A percentile compares a stretch with the other conserved stretches of the same genome.
These are phyloP conservation scores for Daedalea quercina DNA, from an alignment of 768 basidiomycete species.

Conservation along the genomic window DNA sequence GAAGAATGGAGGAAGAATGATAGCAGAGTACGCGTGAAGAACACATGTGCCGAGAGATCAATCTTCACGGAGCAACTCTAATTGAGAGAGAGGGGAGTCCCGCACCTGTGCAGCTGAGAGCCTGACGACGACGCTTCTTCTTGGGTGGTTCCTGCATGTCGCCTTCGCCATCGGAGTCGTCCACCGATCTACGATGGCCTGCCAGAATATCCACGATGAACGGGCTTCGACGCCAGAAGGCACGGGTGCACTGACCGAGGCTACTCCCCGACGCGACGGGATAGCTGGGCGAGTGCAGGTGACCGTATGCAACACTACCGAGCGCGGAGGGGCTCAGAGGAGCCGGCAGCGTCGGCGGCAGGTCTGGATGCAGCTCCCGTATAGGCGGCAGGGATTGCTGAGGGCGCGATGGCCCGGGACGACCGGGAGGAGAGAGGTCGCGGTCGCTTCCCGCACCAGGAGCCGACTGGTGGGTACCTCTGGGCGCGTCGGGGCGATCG, in stretches of 20 bases:
- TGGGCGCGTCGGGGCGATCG: background rate
- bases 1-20: slow-evolving; percentile 5
- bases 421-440: slow-evolving; percentile 1
- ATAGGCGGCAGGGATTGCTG: slow-evolving; percentile 50
- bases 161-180: slow-evolving; percentile 55
- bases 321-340: slow-evolving; percentile 5
- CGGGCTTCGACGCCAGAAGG: background rate
- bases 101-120: slow-evolving; percentile 77
- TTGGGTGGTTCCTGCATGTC: slow-evolving; percentile 56
- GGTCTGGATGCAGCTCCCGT: slow-evolving; percentile 59
- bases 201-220: background rate
- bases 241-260: slow-evolving; percentile 11
- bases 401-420: slow-evolving; percentile 20
- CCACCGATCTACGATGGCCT: slow-evolving; percentile 29
- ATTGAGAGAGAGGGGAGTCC: slow-evolving; percentile 7
- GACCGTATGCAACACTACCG: slow-evolving; percentile 11
- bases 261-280: slow-evolving; percentile 14
- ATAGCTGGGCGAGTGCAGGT: slow-evolving; percentile 11
- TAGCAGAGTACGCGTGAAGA: slow-evolving; percentile 7
- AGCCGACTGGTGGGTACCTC: background rate
- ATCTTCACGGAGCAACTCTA: background rate
- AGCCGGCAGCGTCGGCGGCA: slow-evolving; percentile 41
- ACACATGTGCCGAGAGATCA: background rate
- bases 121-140: slow-evolving; percentile 79
- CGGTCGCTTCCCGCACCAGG: background rate